Evolutionary conservation across 2,329 filamentous ascomycete genomes (phyloP).

Genomic region (Ascochyta viciae-villosae): DNA sequence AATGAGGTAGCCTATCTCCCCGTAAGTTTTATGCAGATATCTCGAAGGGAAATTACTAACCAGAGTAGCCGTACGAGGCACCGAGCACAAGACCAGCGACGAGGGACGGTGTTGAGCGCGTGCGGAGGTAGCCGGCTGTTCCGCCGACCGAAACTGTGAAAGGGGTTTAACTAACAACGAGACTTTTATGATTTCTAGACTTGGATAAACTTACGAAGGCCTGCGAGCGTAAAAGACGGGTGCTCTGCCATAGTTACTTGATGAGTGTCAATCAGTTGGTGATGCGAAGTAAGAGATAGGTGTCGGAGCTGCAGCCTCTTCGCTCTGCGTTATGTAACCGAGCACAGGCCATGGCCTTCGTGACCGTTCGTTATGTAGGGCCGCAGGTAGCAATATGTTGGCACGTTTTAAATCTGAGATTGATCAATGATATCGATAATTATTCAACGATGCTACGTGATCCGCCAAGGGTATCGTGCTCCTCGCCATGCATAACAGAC

Average conservation of each 20-base stretch:
- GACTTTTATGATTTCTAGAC: not conserved
- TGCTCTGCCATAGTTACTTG: slow-evolving; percentile 34
- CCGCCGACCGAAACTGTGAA: slow-evolving; percentile 35
- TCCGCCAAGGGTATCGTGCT: slow-evolving; percentile 15
- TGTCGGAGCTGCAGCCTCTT: not conserved
- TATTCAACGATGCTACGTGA: not conserved
- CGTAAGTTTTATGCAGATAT: too few relatives aligned
- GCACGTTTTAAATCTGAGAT: not conserved
- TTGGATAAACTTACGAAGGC: slow-evolving; percentile 26
- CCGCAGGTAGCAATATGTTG: not conserved
- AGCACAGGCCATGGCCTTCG: not conserved
- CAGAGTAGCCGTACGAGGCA: slow-evolving; percentile 35
- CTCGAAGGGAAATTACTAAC: slow-evolving; percentile 8
- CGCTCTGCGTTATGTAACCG: slow-evolving; percentile 5
- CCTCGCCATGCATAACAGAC: slow-evolving; percentile 5
- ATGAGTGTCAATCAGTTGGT: not conserved
- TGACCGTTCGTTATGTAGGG: not conserved
- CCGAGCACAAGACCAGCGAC: slow-evolving; percentile 37
- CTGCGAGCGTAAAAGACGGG: slow-evolving; percentile 39
- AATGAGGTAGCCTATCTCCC: slow-evolving; percentile 31
- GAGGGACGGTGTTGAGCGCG: slow-evolving; percentile 37
- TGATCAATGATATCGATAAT: not conserved
- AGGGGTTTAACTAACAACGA: slow-evolving; percentile 6
- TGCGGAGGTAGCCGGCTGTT: slow-evolving; percentile 38
- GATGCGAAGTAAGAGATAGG: not conserved